Conservation (phyloP, 1,284 basidiomycete genomes). For the Trichosporon ovoides region DNA sequence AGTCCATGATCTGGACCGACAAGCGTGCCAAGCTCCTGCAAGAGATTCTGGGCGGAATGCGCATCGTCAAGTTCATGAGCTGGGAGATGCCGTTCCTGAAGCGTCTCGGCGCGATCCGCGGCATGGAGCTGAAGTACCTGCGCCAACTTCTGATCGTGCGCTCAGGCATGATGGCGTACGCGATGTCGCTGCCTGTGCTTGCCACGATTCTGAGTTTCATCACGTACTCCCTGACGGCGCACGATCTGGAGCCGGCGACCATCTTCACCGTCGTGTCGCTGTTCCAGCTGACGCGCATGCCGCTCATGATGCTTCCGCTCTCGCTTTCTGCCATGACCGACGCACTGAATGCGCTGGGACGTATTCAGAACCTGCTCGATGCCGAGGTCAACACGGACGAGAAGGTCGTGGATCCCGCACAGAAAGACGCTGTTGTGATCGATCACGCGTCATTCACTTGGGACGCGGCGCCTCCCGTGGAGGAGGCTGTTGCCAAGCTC, state of each 20-base stretch:
- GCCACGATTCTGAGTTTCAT: slow-evolving; percentile 82
- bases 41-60: slow-evolving; percentile 72
- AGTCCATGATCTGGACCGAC: slow-evolving; percentile 81
- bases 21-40: slow-evolving; percentile 53
- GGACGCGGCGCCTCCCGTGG: slow-evolving; percentile 65
- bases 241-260: slow-evolving; percentile 56
- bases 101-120: slow-evolving; percentile 65
- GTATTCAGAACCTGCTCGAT: slow-evolving; percentile 66
- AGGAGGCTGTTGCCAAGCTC: slow-evolving; percentile 45
- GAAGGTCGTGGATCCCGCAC: slow-evolving; percentile 50
- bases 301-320: slow-evolving; percentile 57
- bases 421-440: slow-evolving; percentile 62
- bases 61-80: slow-evolving; percentile 71
- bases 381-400: slow-evolving; percentile 65
- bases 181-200: slow-evolving; percentile 61
- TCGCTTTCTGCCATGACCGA: slow-evolving; percentile 71
- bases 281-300: slow-evolving; percentile 57
- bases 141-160: slow-evolving; percentile 61
- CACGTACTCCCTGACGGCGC: slow-evolving; percentile 66
- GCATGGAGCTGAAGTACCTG: slow-evolving; percentile 71
- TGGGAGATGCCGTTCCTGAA: slow-evolving; percentile 60
- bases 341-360: slow-evolving; percentile 65
- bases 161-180: slow-evolving; percentile 51
- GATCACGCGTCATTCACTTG: slow-evolving; percentile 70
- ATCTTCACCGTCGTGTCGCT: slow-evolving; percentile 78